Base-by-base conservation (phyloP, 768 basidiomycete genomes). In the Epithele typhae region DNA sequence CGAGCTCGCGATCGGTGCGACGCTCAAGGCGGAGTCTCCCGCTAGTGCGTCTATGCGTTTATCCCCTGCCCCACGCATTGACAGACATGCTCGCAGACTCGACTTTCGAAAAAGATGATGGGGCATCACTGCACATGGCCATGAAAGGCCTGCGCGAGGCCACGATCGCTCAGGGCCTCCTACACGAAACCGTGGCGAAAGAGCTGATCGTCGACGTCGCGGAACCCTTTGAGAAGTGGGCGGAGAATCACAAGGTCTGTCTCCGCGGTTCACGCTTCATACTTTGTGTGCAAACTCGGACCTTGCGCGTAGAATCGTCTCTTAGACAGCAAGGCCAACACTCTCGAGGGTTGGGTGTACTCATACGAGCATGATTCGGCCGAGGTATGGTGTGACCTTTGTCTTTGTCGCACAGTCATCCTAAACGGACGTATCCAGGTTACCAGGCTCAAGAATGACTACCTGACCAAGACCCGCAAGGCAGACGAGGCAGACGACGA, bases 401-500 rank as follows among this genome's bases (percentile, higher is more conserved):
- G 27, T 7, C 27, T 30, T 30, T 7, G 8, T 30, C 27, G 8
- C 7, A 7, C 27, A 7, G 27, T 30, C 27, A 14, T 14, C 8
- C 27, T 30, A 7, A 30, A 30, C 27, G 14, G 27, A 30, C 27
- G 14, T n/a, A 19, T 25, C 21, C 33, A 79, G 74, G 70, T 75
- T 5, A 62, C 72, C 35, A 85, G 84, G 65, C 67, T 92, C 52
- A 92, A 88, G 66, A 76, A 82, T 42, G 73, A 79, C 44, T 95
- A 95, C 60, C 64, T 90, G 10, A 65, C 74, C 25, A 95, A 92
- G 65, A 83, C 79, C 0, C 79, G 89, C 44, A 78, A 79, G 33
- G 92, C 93, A 14, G 93, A 96, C 57, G 93, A 96, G 60, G 84
- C 86, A 7, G 92, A 92, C 62, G 93, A 96, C 62, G 92, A 95